phyloP scores from a whole-genome alignment of 75 land plant species.

The Chamaecyparis obtusa region DNA sequence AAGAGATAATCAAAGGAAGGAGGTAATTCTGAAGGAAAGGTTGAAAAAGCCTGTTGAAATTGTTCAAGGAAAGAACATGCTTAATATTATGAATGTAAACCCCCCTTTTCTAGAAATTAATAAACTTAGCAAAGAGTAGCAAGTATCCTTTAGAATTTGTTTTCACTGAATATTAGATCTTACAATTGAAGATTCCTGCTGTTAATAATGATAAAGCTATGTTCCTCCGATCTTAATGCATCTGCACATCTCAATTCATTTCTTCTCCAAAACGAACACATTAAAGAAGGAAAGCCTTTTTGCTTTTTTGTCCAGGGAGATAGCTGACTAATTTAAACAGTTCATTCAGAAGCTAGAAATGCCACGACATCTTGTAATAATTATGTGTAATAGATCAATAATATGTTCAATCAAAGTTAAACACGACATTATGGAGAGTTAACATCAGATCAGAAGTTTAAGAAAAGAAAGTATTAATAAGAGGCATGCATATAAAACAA shows the following conservation, averaged over 20 bases:
- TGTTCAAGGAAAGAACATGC: not conserved
- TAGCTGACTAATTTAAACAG: not conserved
- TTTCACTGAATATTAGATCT: not conserved
- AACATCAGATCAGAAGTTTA: not conserved
- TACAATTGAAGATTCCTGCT: not conserved
- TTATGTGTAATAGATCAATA: too few species aligned
- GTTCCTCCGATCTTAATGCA: not conserved
- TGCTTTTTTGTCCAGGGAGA: not conserved
- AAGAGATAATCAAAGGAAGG: not conserved
- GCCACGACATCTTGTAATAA: not conserved
- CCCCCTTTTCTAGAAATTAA: not conserved
- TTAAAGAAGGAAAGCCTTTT: too few species aligned
- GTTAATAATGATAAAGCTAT: not conserved
- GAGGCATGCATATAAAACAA: not conserved
- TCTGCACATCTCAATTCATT: not conserved
- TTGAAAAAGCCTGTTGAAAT: not conserved
- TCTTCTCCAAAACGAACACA: not conserved
- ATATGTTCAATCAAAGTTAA: not conserved
- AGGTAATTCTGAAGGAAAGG: not conserved
- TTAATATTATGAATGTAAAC: not conserved
- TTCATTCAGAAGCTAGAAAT: not conserved
- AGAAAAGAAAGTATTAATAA: not conserved
- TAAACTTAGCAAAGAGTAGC: not conserved
- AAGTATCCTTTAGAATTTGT: too few species aligned
- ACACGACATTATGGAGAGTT: not conserved